Evolutionary conservation across 306 rosid species (phyloP), one percentile per base, ranked within the genome.

Genomic region (Amphicarpaea edgeworthii): DNA sequence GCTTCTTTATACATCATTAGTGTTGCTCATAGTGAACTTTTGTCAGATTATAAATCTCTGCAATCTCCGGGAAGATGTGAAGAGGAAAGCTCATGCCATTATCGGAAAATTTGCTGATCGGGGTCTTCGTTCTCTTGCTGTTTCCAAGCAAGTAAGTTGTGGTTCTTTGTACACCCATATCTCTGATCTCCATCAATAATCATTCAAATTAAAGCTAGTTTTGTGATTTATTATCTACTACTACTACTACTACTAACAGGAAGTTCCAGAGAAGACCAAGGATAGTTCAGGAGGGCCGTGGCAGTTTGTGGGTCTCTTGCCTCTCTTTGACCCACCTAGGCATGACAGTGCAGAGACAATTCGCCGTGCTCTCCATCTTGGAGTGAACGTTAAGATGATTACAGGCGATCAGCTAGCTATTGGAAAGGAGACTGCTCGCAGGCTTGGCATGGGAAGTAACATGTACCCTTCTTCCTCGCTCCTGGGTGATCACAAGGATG

Each of bases 381-480:
- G 94, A 19, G 97, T 91, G 30, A 91, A 91, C 7, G 97, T 91
- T 40, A 91, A 91, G 88, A 91, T 91, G 97, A 91, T 91, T 26
- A 91, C 97, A 0, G 97, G 97, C 14, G 97, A 91, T 55, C 97
- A 91, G 75, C 85, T 91, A 1, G 94, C 97, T 21, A 91, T 91
- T 53, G 97, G 94, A 4, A 91, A 91, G 76, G 97, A 91, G 79
- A 89, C 97, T 0, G 97, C 86, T 41, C 97, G 94, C 54, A 83
- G 97, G 78, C 94, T 91, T 68, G 97, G 97, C 38, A 91, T 91
- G 97, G 97, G 97, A 67, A 89, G 89, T 14, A 91, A 91, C 86
- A 91, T 91, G 97, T 91, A 91, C 73, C 97, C 97, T 66, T 91
- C 97, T 79, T 89, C 97, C 75, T 79, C 94, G 45, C 94, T 91